Evolutionary conservation across 352 stramenopile species (phyloP).

Genomic region (Phytophthora hibernalis): DNA sequence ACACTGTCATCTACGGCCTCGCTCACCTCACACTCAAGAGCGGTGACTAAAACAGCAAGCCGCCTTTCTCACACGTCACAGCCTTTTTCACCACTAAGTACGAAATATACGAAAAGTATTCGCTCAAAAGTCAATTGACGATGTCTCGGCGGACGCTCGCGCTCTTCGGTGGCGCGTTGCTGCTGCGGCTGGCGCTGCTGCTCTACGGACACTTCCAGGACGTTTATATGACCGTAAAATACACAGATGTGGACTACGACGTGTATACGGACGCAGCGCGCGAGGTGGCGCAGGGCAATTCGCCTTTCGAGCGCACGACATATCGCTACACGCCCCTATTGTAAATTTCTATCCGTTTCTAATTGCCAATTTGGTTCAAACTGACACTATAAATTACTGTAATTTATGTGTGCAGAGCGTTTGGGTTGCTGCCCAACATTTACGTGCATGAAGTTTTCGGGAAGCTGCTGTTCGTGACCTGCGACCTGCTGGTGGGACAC

Average conservation of each 20-base stretch:
- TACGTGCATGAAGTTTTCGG: constrained; percentile 85
- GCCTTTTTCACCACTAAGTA: constrained; percentile 20
- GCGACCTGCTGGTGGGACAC: constrained; percentile 94
- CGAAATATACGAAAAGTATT: constrained; percentile 5
- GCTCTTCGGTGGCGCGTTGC: constrained; percentile 62
- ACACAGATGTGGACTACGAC: constrained; percentile 99
- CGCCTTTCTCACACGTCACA: constrained; percentile 33
- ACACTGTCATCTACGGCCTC: constrained; percentile 73
- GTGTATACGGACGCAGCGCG: constrained; percentile 98
- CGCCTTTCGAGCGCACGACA: constrained; percentile 96
- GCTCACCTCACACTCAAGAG: constrained; percentile 58
- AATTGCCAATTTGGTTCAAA: not conserved
- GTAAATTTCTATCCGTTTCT: constrained; percentile 39
- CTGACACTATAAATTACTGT: constrained; percentile 6
- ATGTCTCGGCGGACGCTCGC: constrained; percentile 33
- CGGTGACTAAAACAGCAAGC: constrained; percentile 38
- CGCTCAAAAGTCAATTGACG: constrained; percentile 8
- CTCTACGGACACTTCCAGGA: constrained; percentile 85
- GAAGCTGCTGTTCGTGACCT: constrained; percentile 96
- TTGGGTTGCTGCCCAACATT: constrained; percentile 79
- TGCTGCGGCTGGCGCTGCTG: constrained; percentile 68
- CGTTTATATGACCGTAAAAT: constrained; percentile 88
- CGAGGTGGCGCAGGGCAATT: constrained; percentile 87
- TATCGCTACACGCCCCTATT: constrained; percentile 99
- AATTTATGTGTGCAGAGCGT: constrained; percentile 48